Evolutionary conservation across 768 basidiomycete genomes (phyloP).

Genomic region (Leccinum boreale): DNA sequence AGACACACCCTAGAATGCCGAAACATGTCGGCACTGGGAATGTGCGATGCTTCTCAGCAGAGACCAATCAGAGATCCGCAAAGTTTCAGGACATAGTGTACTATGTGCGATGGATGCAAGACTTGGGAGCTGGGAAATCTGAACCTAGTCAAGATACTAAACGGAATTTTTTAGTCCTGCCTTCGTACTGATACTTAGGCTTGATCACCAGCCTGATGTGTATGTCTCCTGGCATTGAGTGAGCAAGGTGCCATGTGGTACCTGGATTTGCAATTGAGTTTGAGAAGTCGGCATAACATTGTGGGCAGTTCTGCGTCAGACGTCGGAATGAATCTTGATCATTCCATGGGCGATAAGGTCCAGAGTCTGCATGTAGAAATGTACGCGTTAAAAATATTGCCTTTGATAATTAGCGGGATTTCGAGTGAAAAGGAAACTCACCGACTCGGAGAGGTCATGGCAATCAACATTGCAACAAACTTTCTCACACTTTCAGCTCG

Average conservation of each 20-base stretch:
- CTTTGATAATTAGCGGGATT: not conserved
- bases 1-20: not conserved
- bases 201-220: no score
- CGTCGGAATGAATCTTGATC: not conserved
- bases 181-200: not conserved
- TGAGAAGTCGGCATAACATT: not conserved
- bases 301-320: no score
- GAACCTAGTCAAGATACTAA: no score
- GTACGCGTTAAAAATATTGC: not conserved
- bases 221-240: not conserved
- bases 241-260: no score
- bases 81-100: not conserved
- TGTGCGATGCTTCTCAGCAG: not conserved
- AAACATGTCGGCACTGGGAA: not conserved
- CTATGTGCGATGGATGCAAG: not conserved
- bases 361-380: not conserved
- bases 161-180: no score
- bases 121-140: not conserved
- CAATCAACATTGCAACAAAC: not conserved
- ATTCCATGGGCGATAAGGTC: not conserved
- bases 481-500: not conserved
- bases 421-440: not conserved
- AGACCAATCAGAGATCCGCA: not conserved
- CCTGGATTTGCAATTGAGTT: not conserved
- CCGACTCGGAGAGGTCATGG: no score